These are phyloP conservation scores for Trichosporon ovoides DNA, from an alignment of 1,284 basidiomycete genomes.

Conservation along the genomic window DNA sequence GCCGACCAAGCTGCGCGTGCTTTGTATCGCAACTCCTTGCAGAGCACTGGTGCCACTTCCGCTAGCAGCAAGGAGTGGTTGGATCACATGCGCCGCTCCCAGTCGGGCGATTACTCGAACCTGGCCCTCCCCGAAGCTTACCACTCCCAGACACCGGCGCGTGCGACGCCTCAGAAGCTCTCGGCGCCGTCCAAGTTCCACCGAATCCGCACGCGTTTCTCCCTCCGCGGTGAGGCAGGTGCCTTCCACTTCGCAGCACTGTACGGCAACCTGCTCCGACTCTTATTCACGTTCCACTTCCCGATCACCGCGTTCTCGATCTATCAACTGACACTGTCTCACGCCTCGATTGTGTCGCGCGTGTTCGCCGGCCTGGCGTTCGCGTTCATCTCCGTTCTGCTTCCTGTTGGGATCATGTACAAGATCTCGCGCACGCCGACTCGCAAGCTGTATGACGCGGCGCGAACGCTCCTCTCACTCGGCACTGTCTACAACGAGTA, in stretches of 20 bases:
- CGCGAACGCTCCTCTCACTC: slow-evolving; percentile 77
- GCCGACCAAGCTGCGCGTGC: neutral
- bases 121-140: slow-evolving; percentile 9
- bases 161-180: slow-evolving; percentile 2
- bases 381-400: slow-evolving; percentile 67
- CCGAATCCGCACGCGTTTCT: slow-evolving; percentile 45
- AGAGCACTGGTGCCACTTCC: slow-evolving; percentile 5
- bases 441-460: slow-evolving; percentile 89
- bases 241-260: slow-evolving; percentile 49
- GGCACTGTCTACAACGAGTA: slow-evolving; percentile 97
- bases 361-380: slow-evolving; percentile 54
- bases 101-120: slow-evolving; percentile 10
- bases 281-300: slow-evolving; percentile 86
- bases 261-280: slow-evolving; percentile 78
- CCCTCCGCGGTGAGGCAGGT: slow-evolving; percentile 46
- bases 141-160: neutral
- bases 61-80: slow-evolving; percentile 21
- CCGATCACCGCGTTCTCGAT: slow-evolving; percentile 86
- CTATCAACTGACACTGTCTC: slow-evolving; percentile 69
- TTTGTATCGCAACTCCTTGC: neutral
- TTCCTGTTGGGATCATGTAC: slow-evolving; percentile 69
- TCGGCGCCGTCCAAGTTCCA: slow-evolving; percentile 19
- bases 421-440: slow-evolving; percentile 73
- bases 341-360: slow-evolving; percentile 50
- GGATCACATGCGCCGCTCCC: neutral